A percentile compares a stretch with the other conserved stretches of the same genome.
phyloP scores from a whole-genome alignment of 1,284 basidiomycete species.

The Rhodotorula glutinis region DNA sequence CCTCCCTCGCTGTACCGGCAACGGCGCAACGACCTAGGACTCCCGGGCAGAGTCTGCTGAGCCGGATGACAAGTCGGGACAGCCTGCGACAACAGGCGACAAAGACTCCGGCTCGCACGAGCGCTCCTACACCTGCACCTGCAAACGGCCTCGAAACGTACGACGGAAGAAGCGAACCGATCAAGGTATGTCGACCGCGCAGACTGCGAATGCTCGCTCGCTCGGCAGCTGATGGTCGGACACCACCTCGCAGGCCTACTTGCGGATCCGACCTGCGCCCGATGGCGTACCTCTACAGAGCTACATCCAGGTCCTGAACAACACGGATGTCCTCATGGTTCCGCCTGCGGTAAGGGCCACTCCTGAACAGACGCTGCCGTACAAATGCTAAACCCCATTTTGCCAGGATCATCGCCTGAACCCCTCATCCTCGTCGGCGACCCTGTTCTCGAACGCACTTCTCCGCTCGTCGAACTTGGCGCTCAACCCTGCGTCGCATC shows the following conservation, averaged over 20 bases:
- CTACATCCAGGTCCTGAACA: constrained; percentile 49
- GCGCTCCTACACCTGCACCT: not conserved
- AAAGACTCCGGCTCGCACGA: constrained; percentile 3
- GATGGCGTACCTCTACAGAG: constrained; percentile 34
- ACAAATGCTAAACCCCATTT: no score
- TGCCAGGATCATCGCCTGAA: constrained; percentile 45
- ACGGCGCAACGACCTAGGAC: constrained; percentile 1
- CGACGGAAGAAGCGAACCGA: constrained; percentile 40
- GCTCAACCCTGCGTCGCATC: constrained; percentile 29
- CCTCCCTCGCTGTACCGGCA: constrained; percentile 8
- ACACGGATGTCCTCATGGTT: constrained; percentile 54
- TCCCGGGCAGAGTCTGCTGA: constrained; percentile 10
- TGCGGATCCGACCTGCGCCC: constrained; percentile 51
- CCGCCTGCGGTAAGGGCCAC: constrained; percentile 47
- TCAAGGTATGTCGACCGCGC: constrained; percentile 37
- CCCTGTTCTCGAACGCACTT: constrained; percentile 23
- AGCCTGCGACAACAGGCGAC: constrained; percentile 5
- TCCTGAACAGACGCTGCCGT: no score
- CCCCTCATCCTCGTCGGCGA: constrained; percentile 29
- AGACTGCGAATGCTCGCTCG: not conserved
- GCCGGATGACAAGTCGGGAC: constrained; percentile 26
- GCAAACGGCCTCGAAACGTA: constrained; percentile 4
- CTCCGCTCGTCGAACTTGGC: constrained; percentile 19
- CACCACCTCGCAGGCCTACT: constrained; percentile 46
- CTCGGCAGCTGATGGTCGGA: not conserved